Conservation (phyloP, 208 protist species). For the Crithidia thermophila region DNA sequence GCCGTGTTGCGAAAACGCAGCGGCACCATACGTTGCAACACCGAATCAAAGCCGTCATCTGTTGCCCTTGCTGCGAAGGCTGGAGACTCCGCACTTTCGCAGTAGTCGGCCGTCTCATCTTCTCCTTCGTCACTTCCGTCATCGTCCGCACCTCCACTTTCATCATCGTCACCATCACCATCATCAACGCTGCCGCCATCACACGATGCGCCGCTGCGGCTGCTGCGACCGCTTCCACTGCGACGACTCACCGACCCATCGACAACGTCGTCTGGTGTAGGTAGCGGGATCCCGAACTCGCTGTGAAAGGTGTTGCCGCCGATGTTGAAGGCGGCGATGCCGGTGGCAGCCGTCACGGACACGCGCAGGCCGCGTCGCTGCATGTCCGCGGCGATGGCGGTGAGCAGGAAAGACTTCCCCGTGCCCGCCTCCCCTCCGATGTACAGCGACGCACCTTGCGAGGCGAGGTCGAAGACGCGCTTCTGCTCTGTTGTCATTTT, state of each 20-base stretch:
- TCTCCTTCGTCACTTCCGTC: background rate
- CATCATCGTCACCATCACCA: background rate
- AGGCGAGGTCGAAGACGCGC: slow-evolving; percentile 26
- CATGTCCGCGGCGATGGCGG: slow-evolving; percentile 61
- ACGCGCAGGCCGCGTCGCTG: slow-evolving; percentile 22
- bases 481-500: slow-evolving; percentile 22
- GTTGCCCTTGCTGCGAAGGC: too few species aligned
- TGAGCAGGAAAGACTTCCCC: slow-evolving; percentile 84
- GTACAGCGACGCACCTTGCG: slow-evolving; percentile 70
- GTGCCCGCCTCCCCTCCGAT: slow-evolving; percentile 90
- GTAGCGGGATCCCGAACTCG: slow-evolving; percentile 68
- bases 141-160: background rate
- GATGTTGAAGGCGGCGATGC: slow-evolving; percentile 88
- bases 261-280: slow-evolving; percentile 17
- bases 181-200: slow-evolving; percentile 16
- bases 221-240: slow-evolving; percentile 15
- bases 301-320: slow-evolving; percentile 89
- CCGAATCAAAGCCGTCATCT: too few species aligned
- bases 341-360: slow-evolving; percentile 84
- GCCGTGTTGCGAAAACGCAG: slow-evolving; percentile 24
- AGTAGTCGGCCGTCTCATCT: background rate
- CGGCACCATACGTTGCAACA: background rate
- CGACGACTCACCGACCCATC: background rate
- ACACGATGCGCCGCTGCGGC: slow-evolving; percentile 39
- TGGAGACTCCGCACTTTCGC: too few species aligned